These are phyloP conservation scores for Westerdykella sp. DNA, from an alignment of 2,329 filamentous ascomycete genomes.

Conservation along the genomic window DNA sequence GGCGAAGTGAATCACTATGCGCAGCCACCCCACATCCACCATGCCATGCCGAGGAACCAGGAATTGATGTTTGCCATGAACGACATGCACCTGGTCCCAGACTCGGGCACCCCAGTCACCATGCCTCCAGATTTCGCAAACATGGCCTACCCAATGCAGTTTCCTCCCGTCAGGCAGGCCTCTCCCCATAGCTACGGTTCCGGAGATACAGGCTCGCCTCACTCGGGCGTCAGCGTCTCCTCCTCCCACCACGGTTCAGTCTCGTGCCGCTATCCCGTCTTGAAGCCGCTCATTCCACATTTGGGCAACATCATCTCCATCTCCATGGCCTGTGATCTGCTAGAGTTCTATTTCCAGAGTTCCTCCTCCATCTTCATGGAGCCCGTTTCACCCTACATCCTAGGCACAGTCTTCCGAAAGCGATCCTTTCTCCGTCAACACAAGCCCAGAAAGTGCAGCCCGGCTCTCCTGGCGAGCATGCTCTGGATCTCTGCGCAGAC, in stretches of 20 bases:
- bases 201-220: slow-evolving; percentile 31
- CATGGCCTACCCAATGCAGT: slow-evolving; percentile 30
- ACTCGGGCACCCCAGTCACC: slow-evolving; percentile 20
- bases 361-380: slow-evolving; percentile 82
- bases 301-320: slow-evolving; percentile 72
- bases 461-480: slow-evolving; percentile 83
- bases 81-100: slow-evolving; percentile 31
- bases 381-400: slow-evolving; percentile 81
- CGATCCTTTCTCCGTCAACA: slow-evolving; percentile 77
- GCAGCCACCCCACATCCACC: slow-evolving; percentile 23
- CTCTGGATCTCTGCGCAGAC: slow-evolving; percentile 93
- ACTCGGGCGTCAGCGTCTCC: slow-evolving; percentile 29
- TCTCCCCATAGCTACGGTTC: slow-evolving; percentile 34
- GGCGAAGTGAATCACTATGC: slow-evolving; percentile 13
- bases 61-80: slow-evolving; percentile 35
- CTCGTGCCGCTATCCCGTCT: slow-evolving; percentile 65
- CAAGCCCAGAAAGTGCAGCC: slow-evolving; percentile 74
- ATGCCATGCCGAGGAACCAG: slow-evolving; percentile 28
- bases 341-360: slow-evolving; percentile 87
- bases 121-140: slow-evolving; percentile 27
- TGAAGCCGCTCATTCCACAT: slow-evolving; percentile 76
- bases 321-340: slow-evolving; percentile 75
- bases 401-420: slow-evolving; percentile 84
- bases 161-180: slow-evolving; percentile 25
- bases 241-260: slow-evolving; percentile 29